These are phyloP conservation scores for Ophiosphaerella korrae DNA, from an alignment of 2,329 filamentous ascomycete species.

Conservation along the genomic window DNA sequence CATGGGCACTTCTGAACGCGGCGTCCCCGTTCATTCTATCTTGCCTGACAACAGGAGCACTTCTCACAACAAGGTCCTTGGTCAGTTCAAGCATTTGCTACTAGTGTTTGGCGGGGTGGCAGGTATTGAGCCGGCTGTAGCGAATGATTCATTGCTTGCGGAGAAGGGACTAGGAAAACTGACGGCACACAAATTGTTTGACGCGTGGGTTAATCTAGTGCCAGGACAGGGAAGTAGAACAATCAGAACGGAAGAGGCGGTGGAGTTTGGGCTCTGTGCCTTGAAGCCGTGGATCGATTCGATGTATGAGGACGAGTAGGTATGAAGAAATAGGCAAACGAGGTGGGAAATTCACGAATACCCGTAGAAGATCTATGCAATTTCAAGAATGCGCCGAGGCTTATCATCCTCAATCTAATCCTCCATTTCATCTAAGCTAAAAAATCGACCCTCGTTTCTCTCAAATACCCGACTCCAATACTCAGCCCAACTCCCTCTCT, in stretches of 20 bases:
- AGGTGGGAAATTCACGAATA: background rate
- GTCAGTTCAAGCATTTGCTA: constrained; percentile 71
- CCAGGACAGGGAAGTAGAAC: constrained; percentile 81
- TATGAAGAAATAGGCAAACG: no score
- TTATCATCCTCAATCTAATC: no score
- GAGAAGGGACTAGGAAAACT: constrained; percentile 67
- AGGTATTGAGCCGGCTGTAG: constrained; percentile 76
- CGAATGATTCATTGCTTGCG: constrained; percentile 63
- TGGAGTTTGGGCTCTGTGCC: constrained; percentile 76
- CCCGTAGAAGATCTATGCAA: no score
- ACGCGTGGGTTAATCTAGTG: constrained; percentile 82
- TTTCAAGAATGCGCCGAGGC: no score
- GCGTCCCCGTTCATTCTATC: constrained; percentile 54
- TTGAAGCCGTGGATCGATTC: constrained; percentile 57
- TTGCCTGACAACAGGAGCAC: constrained; percentile 20
- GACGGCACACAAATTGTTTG: constrained; percentile 74
- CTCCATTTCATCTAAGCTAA: no score
- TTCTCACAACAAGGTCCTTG: constrained; percentile 29
- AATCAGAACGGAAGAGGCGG: constrained; percentile 82
- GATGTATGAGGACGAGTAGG: constrained; percentile 7
- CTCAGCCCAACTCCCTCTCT: background rate
- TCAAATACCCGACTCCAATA: background rate
- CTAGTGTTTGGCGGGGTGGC: constrained; percentile 82
- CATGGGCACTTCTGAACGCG: constrained; percentile 82
- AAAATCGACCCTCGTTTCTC: no score